A percentile compares a stretch with the other conserved stretches of the same genome.
Evolutionary conservation across 352 stramenopile genomes (phyloP).

Genomic region (Phytophthora macrochlamydospora): DNA sequence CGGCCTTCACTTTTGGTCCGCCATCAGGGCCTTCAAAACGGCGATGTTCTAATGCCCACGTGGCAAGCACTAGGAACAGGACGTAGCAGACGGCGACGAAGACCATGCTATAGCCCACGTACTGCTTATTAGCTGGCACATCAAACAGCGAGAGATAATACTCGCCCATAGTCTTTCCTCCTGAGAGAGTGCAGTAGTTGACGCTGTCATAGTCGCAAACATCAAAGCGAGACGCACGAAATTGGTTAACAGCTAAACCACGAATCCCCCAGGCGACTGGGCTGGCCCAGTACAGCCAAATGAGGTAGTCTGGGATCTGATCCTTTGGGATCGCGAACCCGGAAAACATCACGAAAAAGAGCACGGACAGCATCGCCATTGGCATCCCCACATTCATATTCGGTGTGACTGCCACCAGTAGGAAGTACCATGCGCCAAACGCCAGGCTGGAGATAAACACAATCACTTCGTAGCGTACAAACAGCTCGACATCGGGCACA

Average conservation of each 20-base stretch:
- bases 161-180: constrained; percentile 39
- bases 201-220: constrained; percentile 40
- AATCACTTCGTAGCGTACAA: constrained; percentile 48
- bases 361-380: constrained; percentile 48
- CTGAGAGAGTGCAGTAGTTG: constrained; percentile 30
- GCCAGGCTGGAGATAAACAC: constrained; percentile 51
- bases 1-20: constrained; percentile 1
- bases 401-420: constrained; percentile 39
- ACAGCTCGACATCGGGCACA: constrained; percentile 30
- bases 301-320: constrained; percentile 50
- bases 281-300: constrained; percentile 52
- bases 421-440: constrained; percentile 53
- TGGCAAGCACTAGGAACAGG: constrained; percentile 38
- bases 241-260: constrained; percentile 44
- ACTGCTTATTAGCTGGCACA: constrained; percentile 34
- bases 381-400: constrained; percentile 51
- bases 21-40: constrained; percentile 36
- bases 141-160: constrained; percentile 47
- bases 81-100: constrained; percentile 41
- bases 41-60: constrained; percentile 34
- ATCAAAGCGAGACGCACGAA: constrained; percentile 36
- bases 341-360: constrained; percentile 55
- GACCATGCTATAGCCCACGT: constrained; percentile 41
- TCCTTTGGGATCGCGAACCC: constrained; percentile 57
- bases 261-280: constrained; percentile 45